A percentile compares a stretch with the other conserved stretches of the same genome.
These are phyloP conservation scores for Mycena latifolia DNA, from an alignment of 768 basidiomycete genomes.

Conservation along the genomic window DNA sequence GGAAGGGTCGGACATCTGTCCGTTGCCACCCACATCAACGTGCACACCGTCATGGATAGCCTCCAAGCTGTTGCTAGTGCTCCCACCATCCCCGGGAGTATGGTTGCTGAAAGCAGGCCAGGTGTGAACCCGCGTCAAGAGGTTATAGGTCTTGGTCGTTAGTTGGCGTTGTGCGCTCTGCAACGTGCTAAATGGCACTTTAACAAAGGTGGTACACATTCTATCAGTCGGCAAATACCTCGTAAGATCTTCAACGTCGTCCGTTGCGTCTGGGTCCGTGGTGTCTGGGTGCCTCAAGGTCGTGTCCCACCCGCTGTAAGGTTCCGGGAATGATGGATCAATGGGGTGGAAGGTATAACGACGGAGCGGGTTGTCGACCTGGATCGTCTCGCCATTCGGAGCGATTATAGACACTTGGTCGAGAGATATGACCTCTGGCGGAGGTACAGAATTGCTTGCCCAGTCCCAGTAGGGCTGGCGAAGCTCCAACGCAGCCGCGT, in stretches of 20 bases:
- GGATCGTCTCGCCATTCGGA: constrained; percentile 43
- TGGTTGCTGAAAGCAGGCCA: constrained; percentile 65
- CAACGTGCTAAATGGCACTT: constrained; percentile 37
- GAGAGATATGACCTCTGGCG: constrained; percentile 52
- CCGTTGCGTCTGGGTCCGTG: constrained; percentile 41
- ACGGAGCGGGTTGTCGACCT: constrained; percentile 49
- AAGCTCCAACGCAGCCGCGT: constrained; percentile 48
- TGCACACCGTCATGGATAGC: constrained; percentile 64
- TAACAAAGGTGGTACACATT: neutral
- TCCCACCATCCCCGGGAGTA: constrained; percentile 49
- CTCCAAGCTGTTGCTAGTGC: constrained; percentile 60
- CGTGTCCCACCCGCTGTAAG: constrained; percentile 46
- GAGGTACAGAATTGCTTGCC: constrained; percentile 54
- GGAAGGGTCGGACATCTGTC: constrained; percentile 56
- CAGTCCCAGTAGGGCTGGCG: constrained; percentile 67
- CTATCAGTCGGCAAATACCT: constrained; percentile 41
- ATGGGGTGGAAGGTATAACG: constrained; percentile 51
- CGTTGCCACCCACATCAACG: constrained; percentile 54
- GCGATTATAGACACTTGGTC: constrained; percentile 48
- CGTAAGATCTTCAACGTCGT: constrained; percentile 46
- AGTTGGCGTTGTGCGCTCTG: constrained; percentile 41
- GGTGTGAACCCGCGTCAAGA: constrained; percentile 50
- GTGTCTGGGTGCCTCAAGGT: constrained; percentile 51
- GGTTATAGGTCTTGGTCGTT: constrained; percentile 49
- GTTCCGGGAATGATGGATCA: constrained; percentile 45